Evolutionary conservation across 169 alveolate species (phyloP), one percentile per base, ranked within the genome.

Genomic region (Cryptosporidium baileyi): DNA sequence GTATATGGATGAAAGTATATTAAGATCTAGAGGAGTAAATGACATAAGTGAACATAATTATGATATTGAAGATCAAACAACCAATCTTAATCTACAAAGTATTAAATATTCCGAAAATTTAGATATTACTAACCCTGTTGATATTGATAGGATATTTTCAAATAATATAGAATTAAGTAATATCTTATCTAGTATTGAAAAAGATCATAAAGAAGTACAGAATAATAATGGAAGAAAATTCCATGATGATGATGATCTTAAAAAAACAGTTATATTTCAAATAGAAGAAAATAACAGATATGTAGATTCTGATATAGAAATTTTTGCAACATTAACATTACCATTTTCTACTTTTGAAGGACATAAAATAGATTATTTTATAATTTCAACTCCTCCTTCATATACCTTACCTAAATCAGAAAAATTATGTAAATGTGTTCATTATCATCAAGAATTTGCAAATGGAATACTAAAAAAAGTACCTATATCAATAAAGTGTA

Each of bases 291-390:
- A 74, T 19, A 19, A 74, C 36, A 60, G 85, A 19, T 38, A 38
- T 38, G 57, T 74, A 41, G 85, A 74, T 38, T 54, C 85, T 32
- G 85, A 74, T 74, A 74, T 51, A 38, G 85, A 74, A 17, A 45
- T 51, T 7, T 36, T 74, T 40, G 67, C 43, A 8, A 54, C 85
- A 13, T 47, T 74, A 5, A 36, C 74, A 11, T 26, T 74, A 17
- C 85, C 85, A 15, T 51, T 74, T 54, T 74, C 85, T 17, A 74
- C 67, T 8, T 74, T 74, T 54, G 85, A 74, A 26, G 85, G 85
- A 38, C 85, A 54, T 36, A 51, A 28, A 6, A 74, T 74, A 34
- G 85, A 74, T 54, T 74, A 74, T n/a, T 51, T 74, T 24, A 74
- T 74, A 11, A 74, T 74, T 22, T 74, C 85, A 9, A 74, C 85